Conservation (phyloP, 345 rosid genomes). For the Passiflora organensis region DNA sequence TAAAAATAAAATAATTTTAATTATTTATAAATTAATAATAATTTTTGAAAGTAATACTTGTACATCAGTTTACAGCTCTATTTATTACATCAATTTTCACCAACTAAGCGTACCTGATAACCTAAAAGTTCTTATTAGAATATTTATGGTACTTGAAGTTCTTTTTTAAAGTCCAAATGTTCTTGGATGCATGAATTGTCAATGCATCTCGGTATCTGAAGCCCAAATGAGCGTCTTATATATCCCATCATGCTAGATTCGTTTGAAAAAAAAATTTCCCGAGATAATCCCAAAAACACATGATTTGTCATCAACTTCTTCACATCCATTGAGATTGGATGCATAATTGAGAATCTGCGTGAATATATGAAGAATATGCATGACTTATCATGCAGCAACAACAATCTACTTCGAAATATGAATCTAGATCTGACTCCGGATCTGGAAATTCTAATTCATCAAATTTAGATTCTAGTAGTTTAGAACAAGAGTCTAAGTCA, state of each 20-base stretch:
- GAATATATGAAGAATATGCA: conserved; percentile 92
- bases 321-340: conserved; percentile 95
- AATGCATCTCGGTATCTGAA: conserved; percentile 80
- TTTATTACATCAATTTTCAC: too few species aligned
- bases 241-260: conserved; percentile 84
- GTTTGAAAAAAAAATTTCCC: conserved; percentile 74
- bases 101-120: too few species aligned
- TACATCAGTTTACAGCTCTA: too few species aligned
- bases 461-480: conserved; percentile 24
- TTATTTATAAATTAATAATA: too few species aligned
- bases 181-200: conserved; percentile 91
- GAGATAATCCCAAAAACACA: conserved; percentile 89
- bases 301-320: conserved; percentile 84
- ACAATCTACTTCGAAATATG: conserved; percentile 35
- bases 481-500: conserved; percentile 6
- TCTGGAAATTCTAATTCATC: conserved; percentile 40
- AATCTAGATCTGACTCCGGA: conserved; percentile 29
- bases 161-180: too few species aligned
- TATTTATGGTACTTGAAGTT: too few species aligned
- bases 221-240: conserved; percentile 68
- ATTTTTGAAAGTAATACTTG: too few species aligned
- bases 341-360: conserved; percentile 83
- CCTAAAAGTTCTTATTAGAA: too few species aligned
- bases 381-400: conserved; percentile 90
- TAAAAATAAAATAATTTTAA: too few species aligned